phyloP scores from a whole-genome alignment of 139 green algal species.

The Axilococcus clingmanii region DNA sequence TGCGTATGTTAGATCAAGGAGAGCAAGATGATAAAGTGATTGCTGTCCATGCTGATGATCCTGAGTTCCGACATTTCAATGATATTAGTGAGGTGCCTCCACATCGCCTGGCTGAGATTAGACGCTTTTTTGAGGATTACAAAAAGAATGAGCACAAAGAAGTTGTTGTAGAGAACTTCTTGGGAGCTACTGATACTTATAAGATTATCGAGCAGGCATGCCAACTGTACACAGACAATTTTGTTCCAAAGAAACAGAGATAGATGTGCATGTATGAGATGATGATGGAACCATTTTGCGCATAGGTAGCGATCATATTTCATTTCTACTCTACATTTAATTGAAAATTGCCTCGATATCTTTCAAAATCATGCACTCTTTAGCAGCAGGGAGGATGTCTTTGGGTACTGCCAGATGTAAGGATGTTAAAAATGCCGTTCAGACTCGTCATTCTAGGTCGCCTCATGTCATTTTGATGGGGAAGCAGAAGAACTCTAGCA shows the following conservation, averaged over 20 bases:
- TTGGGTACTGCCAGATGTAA: too few species aligned
- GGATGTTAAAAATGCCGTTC: too few species aligned
- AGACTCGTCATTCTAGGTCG: too few species aligned
- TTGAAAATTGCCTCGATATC: too few species aligned
- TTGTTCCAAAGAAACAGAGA: conserved; percentile 50
- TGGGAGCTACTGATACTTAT: conserved; percentile 61
- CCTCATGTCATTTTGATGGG: neutral
- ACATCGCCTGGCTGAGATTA: conserved; percentile 80
- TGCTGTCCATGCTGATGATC: conserved; percentile 77
- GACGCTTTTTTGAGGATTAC: conserved; percentile 90
- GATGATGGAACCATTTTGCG: too few species aligned
- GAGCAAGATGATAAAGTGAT: conserved; percentile 79
- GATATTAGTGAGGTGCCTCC: conserved; percentile 84
- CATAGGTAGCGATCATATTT: too few species aligned
- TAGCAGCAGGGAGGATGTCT: too few species aligned
- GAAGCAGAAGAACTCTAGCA: neutral
- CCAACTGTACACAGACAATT: conserved; percentile 62
- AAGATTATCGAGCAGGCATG: conserved; percentile 61
- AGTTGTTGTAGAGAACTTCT: conserved; percentile 86
- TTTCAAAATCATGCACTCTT: too few species aligned
- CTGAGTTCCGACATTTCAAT: conserved; percentile 75
- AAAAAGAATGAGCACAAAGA: conserved; percentile 96
- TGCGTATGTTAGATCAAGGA: conserved; percentile 92
- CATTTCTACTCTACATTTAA: too few species aligned
- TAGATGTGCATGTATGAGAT: neutral